Conservation (phyloP, 768 basidiomycete genomes). For the Psilocybe cyanescens region DNA sequence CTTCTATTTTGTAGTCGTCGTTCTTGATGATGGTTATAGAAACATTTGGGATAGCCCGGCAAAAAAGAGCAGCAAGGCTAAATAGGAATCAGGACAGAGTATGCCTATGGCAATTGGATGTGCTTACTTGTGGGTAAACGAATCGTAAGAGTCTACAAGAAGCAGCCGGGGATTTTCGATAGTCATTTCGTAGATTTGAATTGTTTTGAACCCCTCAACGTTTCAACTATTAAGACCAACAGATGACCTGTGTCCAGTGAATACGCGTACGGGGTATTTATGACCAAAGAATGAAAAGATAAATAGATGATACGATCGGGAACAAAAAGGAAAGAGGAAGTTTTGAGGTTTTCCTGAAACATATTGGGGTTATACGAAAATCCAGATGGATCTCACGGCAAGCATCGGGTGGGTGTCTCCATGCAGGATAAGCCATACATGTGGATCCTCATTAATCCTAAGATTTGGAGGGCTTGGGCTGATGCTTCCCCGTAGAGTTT, state of each 20-base stretch:
- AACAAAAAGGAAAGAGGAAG: conserved; percentile 6
- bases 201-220: neutral
- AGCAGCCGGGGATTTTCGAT: conserved; percentile 56
- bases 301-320: conserved; percentile 13
- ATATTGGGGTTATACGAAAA: neutral
- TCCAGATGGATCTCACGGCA: conserved; percentile 9
- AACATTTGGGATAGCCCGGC: conserved; percentile 62
- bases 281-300: neutral
- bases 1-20: conserved; percentile 54
- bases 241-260: neutral
- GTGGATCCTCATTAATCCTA: neutral
- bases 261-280: neutral
- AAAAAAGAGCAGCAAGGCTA: conserved; percentile 77
- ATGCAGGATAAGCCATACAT: neutral
- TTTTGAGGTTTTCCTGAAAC: conserved; percentile 7
- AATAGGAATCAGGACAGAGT: neutral
- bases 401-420: neutral
- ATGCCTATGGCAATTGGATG: neutral
- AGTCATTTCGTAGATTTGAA: conserved; percentile 13
- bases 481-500: neutral
- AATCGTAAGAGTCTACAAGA: conserved; percentile 84
- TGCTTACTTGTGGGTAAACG: conserved; percentile 85
- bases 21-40: conserved; percentile 76
- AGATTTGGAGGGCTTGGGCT: neutral
- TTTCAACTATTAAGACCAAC: neutral